Evolutionary conservation across 805 yeast genomes (phyloP).

Genomic region (Starmera caribaea): DNA sequence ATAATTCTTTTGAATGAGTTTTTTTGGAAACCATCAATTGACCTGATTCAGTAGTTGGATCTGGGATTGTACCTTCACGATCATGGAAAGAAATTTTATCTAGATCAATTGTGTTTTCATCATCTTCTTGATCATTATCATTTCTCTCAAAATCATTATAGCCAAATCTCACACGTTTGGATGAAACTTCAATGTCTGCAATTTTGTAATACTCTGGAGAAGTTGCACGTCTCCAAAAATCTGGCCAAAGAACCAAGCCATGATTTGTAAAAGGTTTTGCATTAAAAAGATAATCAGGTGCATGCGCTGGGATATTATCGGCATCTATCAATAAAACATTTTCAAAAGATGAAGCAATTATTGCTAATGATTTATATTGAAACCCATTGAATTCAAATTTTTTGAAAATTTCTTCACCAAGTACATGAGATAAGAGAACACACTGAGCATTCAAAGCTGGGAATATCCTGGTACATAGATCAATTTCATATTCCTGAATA

Average conservation of each 20-base stretch:
- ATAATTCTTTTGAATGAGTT: constrained; percentile 42
- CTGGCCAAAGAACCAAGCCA: constrained; percentile 69
- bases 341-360: constrained; percentile 65
- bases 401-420: constrained; percentile 44
- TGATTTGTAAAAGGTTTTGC: constrained; percentile 43
- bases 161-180: constrained; percentile 29
- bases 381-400: constrained; percentile 48
- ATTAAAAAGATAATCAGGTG: constrained; percentile 51
- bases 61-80: constrained; percentile 50
- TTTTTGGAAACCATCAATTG: constrained; percentile 49
- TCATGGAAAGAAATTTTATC: constrained; percentile 43
- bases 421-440: constrained; percentile 48
- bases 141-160: constrained; percentile 25
- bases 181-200: constrained; percentile 43
- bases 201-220: constrained; percentile 64
- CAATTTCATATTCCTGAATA: constrained; percentile 57
- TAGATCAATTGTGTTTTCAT: constrained; percentile 7
- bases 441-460: constrained; percentile 59
- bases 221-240: constrained; percentile 80
- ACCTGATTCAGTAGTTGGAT: constrained; percentile 56
- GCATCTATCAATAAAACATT: constrained; percentile 65
- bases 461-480: constrained; percentile 49
- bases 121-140: too few species aligned
- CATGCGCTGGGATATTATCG: constrained; percentile 59
- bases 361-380: constrained; percentile 59